These are phyloP conservation scores for Exophiala viscosa DNA, from an alignment of 2,329 filamentous ascomycete species.

Conservation along the genomic window DNA sequence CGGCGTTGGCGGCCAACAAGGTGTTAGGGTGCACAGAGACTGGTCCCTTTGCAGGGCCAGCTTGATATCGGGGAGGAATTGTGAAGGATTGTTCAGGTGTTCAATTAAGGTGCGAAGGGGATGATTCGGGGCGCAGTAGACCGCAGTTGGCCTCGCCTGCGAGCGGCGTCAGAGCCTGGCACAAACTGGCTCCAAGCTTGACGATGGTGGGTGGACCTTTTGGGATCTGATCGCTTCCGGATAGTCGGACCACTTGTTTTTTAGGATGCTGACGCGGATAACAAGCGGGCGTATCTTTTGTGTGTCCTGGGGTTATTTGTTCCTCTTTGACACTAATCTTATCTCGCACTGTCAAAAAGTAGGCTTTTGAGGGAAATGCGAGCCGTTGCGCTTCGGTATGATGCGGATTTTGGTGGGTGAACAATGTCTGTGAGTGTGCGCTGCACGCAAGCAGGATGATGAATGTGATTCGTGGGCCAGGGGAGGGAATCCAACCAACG, in stretches of 20 bases:
- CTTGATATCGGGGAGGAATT: conserved; percentile 26
- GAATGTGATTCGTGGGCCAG: conserved; percentile 17
- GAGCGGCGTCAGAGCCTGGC: conserved; percentile 1
- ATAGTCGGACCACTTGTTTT: neutral
- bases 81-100: conserved; percentile 21
- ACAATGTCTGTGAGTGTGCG: conserved; percentile 8
- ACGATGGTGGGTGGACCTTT: conserved; percentile 1
- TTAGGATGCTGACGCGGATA: neutral
- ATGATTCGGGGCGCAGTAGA: conserved; percentile 16
- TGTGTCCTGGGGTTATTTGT: neutral
- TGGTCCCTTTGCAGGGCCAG: conserved; percentile 29
- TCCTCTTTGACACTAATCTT: neutral
- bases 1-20: conserved; percentile 27
- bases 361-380: neutral
- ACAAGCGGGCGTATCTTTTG: neutral
- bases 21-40: conserved; percentile 16
- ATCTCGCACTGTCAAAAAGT: neutral
- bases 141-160: conserved; percentile 14
- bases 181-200: neutral
- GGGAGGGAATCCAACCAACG: conserved; percentile 17
- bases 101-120: conserved; percentile 12
- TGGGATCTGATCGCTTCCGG: neutral
- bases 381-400: neutral
- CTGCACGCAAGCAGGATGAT: conserved; percentile 13
- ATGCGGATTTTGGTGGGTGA: neutral